Evolutionary conservation across 108 stramenopile genomes (phyloP).

Genomic region (Skeletonema costatum): DNA sequence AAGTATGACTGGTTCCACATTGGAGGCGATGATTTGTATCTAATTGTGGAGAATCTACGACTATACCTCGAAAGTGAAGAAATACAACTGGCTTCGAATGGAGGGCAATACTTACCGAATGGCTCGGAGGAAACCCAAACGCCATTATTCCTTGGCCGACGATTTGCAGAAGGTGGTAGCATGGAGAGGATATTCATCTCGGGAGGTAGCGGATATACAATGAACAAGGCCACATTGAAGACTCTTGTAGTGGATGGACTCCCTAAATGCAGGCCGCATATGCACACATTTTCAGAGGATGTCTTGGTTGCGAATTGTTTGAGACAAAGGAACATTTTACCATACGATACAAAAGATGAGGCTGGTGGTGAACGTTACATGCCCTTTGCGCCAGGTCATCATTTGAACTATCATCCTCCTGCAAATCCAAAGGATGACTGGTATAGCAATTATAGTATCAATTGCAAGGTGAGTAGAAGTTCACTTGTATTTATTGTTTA

Average conservation of each 20-base stretch:
- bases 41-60: slow-evolving; percentile 92
- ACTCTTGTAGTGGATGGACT: slow-evolving; percentile 71
- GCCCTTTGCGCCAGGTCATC: slow-evolving; percentile 94
- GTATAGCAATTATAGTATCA: slow-evolving; percentile 89
- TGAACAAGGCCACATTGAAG: slow-evolving; percentile 93
- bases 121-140: slow-evolving; percentile 74
- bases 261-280: slow-evolving; percentile 77
- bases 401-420: slow-evolving; percentile 72
- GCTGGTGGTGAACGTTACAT: slow-evolving; percentile 91
- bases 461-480: slow-evolving; percentile 50
- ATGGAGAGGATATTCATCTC: slow-evolving; percentile 89
- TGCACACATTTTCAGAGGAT: slow-evolving; percentile 89
- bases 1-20: slow-evolving; percentile 75
- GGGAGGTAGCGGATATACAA: slow-evolving; percentile 94
- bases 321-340: slow-evolving; percentile 62
- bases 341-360: slow-evolving; percentile 93
- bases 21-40: slow-evolving; percentile 91
- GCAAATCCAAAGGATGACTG: slow-evolving; percentile 69
- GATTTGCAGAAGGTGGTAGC: slow-evolving; percentile 80
- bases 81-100: slow-evolving; percentile 80
- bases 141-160: slow-evolving; percentile 87
- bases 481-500: neutral
- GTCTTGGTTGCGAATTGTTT: slow-evolving; percentile 86
- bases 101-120: slow-evolving; percentile 75
- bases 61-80: slow-evolving; percentile 87